A percentile compares a stretch with the other conserved stretches of the same genome.
Evolutionary conservation across 163 green algal genomes (phyloP).

Genomic region (Volvox carteri): DNA sequence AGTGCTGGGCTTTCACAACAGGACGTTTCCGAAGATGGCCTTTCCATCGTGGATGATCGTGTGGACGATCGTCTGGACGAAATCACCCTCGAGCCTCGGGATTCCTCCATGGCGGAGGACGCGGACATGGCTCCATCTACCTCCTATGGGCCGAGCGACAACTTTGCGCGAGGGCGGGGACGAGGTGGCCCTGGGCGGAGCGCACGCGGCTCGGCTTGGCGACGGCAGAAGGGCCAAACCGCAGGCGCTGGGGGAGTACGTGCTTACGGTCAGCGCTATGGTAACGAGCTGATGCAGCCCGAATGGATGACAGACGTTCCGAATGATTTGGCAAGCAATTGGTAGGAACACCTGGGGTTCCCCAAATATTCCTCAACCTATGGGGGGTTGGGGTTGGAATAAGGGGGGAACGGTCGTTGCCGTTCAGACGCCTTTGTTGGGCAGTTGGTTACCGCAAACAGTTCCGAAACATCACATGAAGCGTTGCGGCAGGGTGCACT

Average conservation of each 20-base stretch:
- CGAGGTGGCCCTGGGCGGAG: background rate
- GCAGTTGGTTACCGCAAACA: too few species aligned
- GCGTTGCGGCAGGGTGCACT: too few species aligned
- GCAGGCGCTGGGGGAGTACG: background rate
- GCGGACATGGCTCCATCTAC: background rate
- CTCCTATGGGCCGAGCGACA: background rate
- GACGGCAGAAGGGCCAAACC: background rate
- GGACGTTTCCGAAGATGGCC: background rate
- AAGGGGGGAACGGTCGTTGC: too few species aligned
- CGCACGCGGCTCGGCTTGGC: background rate
- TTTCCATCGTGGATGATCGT: background rate
- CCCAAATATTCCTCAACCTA: too few species aligned
- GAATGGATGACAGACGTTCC: constrained; percentile 94
- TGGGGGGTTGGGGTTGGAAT: too few species aligned
- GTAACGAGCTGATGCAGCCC: constrained; percentile 87
- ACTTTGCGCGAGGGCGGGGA: background rate
- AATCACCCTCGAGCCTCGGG: background rate
- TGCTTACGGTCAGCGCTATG: constrained; percentile 60
- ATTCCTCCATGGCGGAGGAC: background rate
- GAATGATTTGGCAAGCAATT: constrained; percentile 77
- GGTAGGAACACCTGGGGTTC: too few species aligned
- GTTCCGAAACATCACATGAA: too few species aligned
- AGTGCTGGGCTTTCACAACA: too few species aligned
- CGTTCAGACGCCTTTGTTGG: too few species aligned
- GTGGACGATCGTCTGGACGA: background rate